A percentile compares a stretch with the other conserved stretches of the same genome.
These are phyloP conservation scores for Trametes cinnabarina DNA, from an alignment of 768 basidiomycete species.

Conservation along the genomic window DNA sequence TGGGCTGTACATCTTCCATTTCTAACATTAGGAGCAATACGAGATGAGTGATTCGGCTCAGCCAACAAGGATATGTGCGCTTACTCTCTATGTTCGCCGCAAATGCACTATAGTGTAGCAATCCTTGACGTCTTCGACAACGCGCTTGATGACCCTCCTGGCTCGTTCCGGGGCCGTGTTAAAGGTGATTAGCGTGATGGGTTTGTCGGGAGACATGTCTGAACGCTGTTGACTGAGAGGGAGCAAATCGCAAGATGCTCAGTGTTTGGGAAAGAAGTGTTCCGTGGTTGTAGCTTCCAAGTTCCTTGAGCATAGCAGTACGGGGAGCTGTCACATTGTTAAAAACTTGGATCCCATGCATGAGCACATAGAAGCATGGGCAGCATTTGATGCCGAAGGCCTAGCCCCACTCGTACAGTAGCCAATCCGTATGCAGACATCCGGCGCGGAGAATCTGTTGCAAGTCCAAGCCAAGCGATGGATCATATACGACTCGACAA, in stretches of 20 bases:
- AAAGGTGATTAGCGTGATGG: slow-evolving; percentile 16
- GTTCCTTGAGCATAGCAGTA: no score
- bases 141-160: slow-evolving; percentile 18
- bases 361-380: no score
- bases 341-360: no score
- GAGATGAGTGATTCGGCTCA: no score
- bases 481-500: no score
- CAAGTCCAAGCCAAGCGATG: no score
- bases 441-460: no score
- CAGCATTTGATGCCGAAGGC: no score
- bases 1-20: slow-evolving; percentile 17
- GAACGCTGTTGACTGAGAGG: not conserved
- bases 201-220: not conserved
- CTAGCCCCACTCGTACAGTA: no score
- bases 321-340: no score
- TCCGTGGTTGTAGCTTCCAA: no score
- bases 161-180: slow-evolving; percentile 23
- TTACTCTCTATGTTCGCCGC: slow-evolving; percentile 19
- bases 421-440: no score
- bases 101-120: slow-evolving; percentile 16
- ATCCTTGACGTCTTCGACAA: slow-evolving; percentile 21
- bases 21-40: not conserved
- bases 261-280: not conserved
- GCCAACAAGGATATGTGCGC: not conserved
- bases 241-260: not conserved